These are phyloP conservation scores for Quercus variabilis DNA, from an alignment of 306 rosid genomes.

Conservation along the genomic window DNA sequence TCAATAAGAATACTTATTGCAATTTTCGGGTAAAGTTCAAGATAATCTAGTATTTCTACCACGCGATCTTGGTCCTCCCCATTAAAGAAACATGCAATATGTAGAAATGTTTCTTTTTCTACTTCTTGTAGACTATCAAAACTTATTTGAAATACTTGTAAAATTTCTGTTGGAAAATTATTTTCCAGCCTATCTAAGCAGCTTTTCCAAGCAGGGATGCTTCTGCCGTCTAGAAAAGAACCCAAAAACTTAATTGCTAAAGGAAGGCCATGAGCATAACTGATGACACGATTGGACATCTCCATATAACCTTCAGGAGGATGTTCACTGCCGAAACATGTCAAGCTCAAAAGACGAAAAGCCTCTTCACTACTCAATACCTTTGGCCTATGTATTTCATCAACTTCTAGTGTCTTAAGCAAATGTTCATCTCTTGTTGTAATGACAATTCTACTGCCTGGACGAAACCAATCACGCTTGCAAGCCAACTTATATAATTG, in stretches of 20 bases:
- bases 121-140: too few relatives aligned
- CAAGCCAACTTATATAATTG: slow-evolving; percentile 24
- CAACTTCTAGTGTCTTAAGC: not conserved
- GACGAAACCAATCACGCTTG: slow-evolving; percentile 24
- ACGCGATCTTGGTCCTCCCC: too few relatives aligned
- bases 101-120: too few relatives aligned
- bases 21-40: not conserved
- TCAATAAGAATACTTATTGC: slow-evolving; percentile 22
- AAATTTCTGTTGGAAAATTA: not conserved
- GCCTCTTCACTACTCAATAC: slow-evolving; percentile 20
- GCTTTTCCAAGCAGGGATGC: slow-evolving; percentile 17
- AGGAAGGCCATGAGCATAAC: too few relatives aligned
- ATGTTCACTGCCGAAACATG: slow-evolving; percentile 15
- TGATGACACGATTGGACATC: too few relatives aligned
- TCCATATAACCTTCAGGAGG: not conserved
- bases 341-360: slow-evolving; percentile 16
- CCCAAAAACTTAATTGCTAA: slow-evolving; percentile 7
- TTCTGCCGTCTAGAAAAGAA: not conserved
- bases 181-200: slow-evolving; percentile 12
- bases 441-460: slow-evolving; percentile 30
- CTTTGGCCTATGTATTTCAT: slow-evolving; percentile 12
- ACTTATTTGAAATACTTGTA: too few relatives aligned
- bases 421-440: slow-evolving; percentile 27
- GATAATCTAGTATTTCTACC: too few relatives aligned
- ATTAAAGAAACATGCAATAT: too few relatives aligned